Evolutionary conservation across 2,329 filamentous ascomycete species (phyloP), one percentile per base, ranked within the genome.

Genomic region (Trichoderma citrinoviride): DNA sequence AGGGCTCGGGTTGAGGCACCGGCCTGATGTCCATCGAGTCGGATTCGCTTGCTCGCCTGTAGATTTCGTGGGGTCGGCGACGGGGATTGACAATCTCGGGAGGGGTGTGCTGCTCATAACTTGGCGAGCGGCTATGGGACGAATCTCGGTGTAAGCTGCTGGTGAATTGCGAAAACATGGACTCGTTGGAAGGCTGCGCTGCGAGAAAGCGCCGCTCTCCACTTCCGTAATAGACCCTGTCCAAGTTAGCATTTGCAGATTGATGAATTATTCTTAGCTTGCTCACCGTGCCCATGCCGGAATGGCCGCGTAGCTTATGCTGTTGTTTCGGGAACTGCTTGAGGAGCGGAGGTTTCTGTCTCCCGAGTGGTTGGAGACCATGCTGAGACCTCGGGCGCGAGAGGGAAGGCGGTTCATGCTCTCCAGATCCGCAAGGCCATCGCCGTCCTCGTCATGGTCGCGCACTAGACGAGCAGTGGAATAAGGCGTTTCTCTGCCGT

Each of bases 161-260:
- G 68, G 77, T 78, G 47, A 73, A 77, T 29, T 83, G 79, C 1
- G 83, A 83, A 63, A 77, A 71, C 70, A 82, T 77, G 37, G 81
- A 75, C 68, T 82, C 78, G 7, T 81, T 81, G 0, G 80, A 79
- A 8, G 78, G 74, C 41, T 78, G 73, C 19, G 74, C 69, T 21
- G 80, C 78, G 54, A 90, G 75, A 64, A 78, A 85, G 53, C 77
- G 82, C 67, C 80, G 82, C 74, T 85, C 87, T 57, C 88, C 87
- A 61, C 86, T 87, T 41, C 87, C 86, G 73, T 93, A 93, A 76
- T 92, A 93, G 17, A 91, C 78, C 69, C 82, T 87, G 46, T 49
- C 41, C 12, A 40, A 44, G 53, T 70, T 63, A 72, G 70, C 17
- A 41, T 29, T 3, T 14, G 3, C 43, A n/a, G 47, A 37, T 19